Base-by-base conservation (phyloP, 2,329 filamentous ascomycete genomes). In the Phoma sp. region DNA sequence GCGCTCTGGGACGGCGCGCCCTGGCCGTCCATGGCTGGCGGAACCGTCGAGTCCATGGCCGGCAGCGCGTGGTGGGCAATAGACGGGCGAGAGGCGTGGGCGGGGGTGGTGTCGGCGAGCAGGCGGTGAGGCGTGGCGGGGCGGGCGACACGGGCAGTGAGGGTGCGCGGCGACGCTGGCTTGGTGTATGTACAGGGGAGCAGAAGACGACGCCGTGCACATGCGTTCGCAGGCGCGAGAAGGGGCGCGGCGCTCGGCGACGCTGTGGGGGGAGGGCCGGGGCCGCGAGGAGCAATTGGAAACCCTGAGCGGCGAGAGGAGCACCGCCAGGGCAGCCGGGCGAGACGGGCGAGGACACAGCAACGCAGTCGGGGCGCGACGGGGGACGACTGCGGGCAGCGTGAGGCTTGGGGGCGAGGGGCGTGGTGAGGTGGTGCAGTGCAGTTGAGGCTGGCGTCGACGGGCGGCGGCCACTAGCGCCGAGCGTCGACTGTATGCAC, bases 1-100 rank as follows among this genome's bases (percentile, higher is more conserved):
- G 47, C 62, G 47, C 68, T 61, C 43, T 61, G 67, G 42, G 62
- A 64, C 42, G 62, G 62, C 42, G 59, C 50, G 46, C 60, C 71
- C 40, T 69, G 67, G 47, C 60, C 58, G 50, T 72, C 71, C 67
- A 69, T 69, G 51, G 66, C 65, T 61, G 71, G 71, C 64, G 56
- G 67, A 52, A 68, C 71, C 62, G 48, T 73, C 68, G 63, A 66
- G 64, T 64, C 67, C 68, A 74, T 74, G 61, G 43, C 23, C 39
- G 34, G 42, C 33, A 36, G 49, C 42, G 48, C 50, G 43, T 42
- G 42, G 32, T 38, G n/a, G 23, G 23, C 23, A 9, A 9, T 9
- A 9, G 23, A 5, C n/a, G n/a, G 38, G 37, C 51, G 46, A n/a
- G 20, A 37, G 38, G 26, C 30, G 47, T 17, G 21, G 34, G 28